Base-by-base conservation (phyloP, 2,329 filamentous ascomycete genomes). In the Colletotrichum simmondsii region DNA sequence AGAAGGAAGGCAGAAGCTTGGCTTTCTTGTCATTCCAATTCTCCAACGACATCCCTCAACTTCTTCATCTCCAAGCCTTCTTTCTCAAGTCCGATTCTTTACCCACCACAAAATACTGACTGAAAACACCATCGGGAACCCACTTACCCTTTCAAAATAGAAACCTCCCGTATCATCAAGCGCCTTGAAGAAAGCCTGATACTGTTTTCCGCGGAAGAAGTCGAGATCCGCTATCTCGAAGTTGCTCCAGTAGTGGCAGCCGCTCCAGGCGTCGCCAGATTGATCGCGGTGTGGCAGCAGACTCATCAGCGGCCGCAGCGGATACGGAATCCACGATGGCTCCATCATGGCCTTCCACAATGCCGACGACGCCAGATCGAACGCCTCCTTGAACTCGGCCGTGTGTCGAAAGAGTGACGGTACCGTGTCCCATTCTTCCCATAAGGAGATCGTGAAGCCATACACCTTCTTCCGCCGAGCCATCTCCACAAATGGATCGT, bases 211-310 rank as follows among this genome's bases (percentile, higher is more conserved):
- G 30, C 84, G 80, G 78, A 85, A 86, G 67, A 85, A 84, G 67
- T 85, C 83, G 78, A 86, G 79, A 71, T 85, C 81, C 37, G 84
- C 85, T 67, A 86, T 86, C 77, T 86, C 85, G 61, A 86, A 86
- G 72, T 86, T 86, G 73, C 83, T 85, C 85, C 85, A 86, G 75
- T 85, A 86, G 72, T 86, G 85, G 75, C 85, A 86, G 72, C 83
- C 63, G 69, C 81, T 86, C 84, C 84, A 86, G 42, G 74, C 75
- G 72, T 86, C 84, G 42, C 84, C 85, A 54, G 79, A 77, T 3
- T 76, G 74, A 66, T 85, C 82, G 54, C 81, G 81, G 75, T 85
- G 80, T 3, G 82, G 78, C 26, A 84, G 71, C 77, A 79, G 81
- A 61, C 79, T 77, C 71, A 85, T 75, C 53, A 82, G 75, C n/a